Base-by-base conservation (phyloP, 164 flowering plant species). In the Annona squamosa region DNA sequence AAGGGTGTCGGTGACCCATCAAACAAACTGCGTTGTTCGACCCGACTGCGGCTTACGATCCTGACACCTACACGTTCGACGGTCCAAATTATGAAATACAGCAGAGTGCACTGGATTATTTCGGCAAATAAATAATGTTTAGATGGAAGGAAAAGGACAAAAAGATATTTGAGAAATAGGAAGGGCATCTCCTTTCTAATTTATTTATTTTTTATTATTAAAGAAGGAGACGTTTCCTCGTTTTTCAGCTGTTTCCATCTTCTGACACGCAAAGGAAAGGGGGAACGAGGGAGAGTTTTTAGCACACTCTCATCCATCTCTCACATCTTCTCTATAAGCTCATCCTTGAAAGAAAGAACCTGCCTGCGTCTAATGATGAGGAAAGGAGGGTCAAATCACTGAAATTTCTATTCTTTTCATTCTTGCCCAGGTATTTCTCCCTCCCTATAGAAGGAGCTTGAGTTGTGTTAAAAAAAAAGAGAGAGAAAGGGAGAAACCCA, bases 161-260 rank as follows among this genome's bases (percentile, higher is more conserved):
- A 48, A 41, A 72, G 61, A 67, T 66, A 71, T 66, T 57, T 46
- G 47, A 63, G 47, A 44, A 9, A 37, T 10, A 18, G 41, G 26
- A 41, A 12, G 61, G n/a, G 9, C 4, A 26, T 16, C 73, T 41
- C 62, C 37, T 63, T 37, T 4, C 48, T 46, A 63, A n/a, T 59
- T 47, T 68, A 19, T 10, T 47, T 45, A 47, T 66, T 18, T 1
- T 63, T 65, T 77, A 57, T 59, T 47, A 70, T 71, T 74, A 70
- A 78, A 76, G 92, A 89, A 85, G 87, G 71, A 82, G 93, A 92
- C 97, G 87, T 88, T 90, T 86, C 95, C 97, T 90, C 90, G 91
- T 88, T 86, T 86, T 86, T 87, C 89, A 83, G 81, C 87, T 85
- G 89, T 82, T 81, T 83, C 82, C 84, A 72, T 85, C 80, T 76